Evolutionary conservation across 768 basidiomycete genomes (phyloP).

Genomic region (Collybiopsis luxurians): DNA sequence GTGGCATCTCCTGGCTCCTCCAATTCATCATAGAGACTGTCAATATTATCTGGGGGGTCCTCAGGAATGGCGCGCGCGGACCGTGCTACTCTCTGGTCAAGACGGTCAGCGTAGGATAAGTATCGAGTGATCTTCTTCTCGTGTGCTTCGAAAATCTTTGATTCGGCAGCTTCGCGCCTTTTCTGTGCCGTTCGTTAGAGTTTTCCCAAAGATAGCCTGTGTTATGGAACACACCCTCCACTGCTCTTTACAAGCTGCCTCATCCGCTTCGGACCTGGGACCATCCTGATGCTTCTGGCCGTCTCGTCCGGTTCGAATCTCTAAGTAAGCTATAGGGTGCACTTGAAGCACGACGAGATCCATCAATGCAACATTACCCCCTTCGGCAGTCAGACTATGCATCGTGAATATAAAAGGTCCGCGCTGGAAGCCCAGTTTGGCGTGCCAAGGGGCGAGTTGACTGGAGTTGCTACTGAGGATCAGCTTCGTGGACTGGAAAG

Average conservation of each 20-base stretch:
- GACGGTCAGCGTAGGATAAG: slow-evolving; percentile 60
- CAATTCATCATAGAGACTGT: slow-evolving; percentile 60
- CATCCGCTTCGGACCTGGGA: slow-evolving; percentile 70
- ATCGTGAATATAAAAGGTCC: slow-evolving; percentile 72
- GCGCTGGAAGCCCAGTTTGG: slow-evolving; percentile 76
- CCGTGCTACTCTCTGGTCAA: slow-evolving; percentile 53
- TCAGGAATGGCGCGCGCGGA: slow-evolving; percentile 36
- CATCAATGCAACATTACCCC: slow-evolving; percentile 73
- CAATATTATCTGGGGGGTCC: slow-evolving; percentile 46
- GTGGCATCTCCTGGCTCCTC: slow-evolving; percentile 52
- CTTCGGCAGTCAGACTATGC: slow-evolving; percentile 76
- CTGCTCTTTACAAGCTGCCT: slow-evolving; percentile 49
- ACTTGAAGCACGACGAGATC: slow-evolving; percentile 74
- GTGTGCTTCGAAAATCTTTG: slow-evolving; percentile 53
- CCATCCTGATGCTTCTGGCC: slow-evolving; percentile 53
- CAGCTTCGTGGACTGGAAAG: slow-evolving; percentile 65
- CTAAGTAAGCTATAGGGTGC: slow-evolving; percentile 79
- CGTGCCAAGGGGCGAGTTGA: slow-evolving; percentile 84
- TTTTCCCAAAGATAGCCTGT: background rate
- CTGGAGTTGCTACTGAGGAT: slow-evolving; percentile 81
- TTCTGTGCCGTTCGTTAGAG: slow-evolving; percentile 33
- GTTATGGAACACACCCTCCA: slow-evolving; percentile 61
- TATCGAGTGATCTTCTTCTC: slow-evolving; percentile 54
- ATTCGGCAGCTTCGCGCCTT: slow-evolving; percentile 55
- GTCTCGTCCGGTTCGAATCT: slow-evolving; percentile 50